Base-by-base conservation (phyloP, 2,329 filamentous ascomycete species). In the Coccinonectria pachysandricola region DNA sequence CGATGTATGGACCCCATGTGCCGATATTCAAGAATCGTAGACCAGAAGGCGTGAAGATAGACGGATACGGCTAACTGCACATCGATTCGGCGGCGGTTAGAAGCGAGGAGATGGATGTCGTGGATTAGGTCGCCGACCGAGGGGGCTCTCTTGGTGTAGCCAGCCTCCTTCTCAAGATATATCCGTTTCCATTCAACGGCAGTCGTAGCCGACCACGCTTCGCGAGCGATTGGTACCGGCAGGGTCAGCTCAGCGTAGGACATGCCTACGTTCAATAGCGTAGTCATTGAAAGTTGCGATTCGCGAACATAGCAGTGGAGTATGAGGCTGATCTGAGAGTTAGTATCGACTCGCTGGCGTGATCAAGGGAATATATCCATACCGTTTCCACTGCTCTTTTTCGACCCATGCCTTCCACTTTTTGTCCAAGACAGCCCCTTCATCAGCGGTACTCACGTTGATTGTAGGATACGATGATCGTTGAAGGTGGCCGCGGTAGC, bases 241-340 rank as follows among this genome's bases (percentile, higher is more conserved):
- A 83, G 54, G 4, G 70, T 70, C 24, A 84, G 54, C 41, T 84
- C 79, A 1, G 75, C 65, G 41, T 81, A 84, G 0, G 77, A 79
- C 37, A 83, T 71, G 12, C 73, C 56, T 0, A 76, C 74, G 32
- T 69, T 75, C 12, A 68, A 72, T 28, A 79, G 59, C 4, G 79
- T 62, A 2, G 73, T 71, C 57, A 84, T 77, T 3, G 79, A 80
- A 4, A 69, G 64, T 34, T 81, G 74, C 0, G 74, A 63, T 41
- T 84, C 79, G 30, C 75, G 65, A 5, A 77, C 52, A 37, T 79
- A 79, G 9, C 71, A 56, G 43, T 78, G 73, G 32, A 79, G 75
- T 3, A 71, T 69, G 3, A 85, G 65, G 18, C 68, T 68, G 21
- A n/a, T 36, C 8, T 28, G 18, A 26, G 20, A 28, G 25, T 37